Conservation (phyloP, 2,329 filamentous ascomycete species). For the Aspergillus vadensis region DNA sequence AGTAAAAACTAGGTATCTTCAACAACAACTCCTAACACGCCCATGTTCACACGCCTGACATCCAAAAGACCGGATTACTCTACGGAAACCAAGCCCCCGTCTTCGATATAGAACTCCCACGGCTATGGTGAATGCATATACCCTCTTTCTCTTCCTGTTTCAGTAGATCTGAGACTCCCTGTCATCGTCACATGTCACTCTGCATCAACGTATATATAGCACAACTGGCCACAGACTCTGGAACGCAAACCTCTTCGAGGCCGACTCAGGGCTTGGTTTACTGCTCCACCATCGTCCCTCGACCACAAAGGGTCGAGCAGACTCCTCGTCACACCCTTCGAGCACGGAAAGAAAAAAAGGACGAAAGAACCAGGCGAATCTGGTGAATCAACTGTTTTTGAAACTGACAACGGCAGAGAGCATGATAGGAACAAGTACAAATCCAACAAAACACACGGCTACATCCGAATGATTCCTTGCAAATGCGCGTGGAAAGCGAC, state of each 20-base stretch:
- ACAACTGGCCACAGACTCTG: not conserved
- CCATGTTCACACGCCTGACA: no score
- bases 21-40: no score
- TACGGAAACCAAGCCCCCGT: no score
- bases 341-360: not conserved
- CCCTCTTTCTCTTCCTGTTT: no score
- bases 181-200: no score
- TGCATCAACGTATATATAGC: not conserved
- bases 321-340: not conserved
- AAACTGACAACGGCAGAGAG: slow-evolving; percentile 9
- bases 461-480: slow-evolving; percentile 9
- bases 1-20: no score
- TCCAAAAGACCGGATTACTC: no score
- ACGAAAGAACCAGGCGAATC: slow-evolving; percentile 1
- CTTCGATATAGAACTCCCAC: no score
- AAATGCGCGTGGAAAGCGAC: not conserved
- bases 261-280: not conserved
- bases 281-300: not conserved
- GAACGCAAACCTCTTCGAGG: not conserved
- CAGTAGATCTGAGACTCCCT: no score
- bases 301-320: not conserved
- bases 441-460: slow-evolving; percentile 12
- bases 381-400: slow-evolving; percentile 9
- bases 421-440: slow-evolving; percentile 3
- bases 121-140: no score